Conservation (phyloP, 129 eudicot genomes). For the Logfia minima region DNA sequence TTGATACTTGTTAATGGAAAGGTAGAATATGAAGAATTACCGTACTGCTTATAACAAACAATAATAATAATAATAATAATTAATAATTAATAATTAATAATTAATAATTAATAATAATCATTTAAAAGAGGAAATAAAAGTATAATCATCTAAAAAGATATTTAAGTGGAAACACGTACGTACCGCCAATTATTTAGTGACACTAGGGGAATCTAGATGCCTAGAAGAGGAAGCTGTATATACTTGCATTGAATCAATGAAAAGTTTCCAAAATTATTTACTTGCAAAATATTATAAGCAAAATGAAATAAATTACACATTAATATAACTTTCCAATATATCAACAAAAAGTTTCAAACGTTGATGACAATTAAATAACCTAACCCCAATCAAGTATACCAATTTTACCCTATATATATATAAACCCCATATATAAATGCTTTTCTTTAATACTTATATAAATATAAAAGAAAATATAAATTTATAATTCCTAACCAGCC, state of each 20-base stretch:
- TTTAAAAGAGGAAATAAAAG: too few relatives aligned
- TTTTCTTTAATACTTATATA: constrained; percentile 24
- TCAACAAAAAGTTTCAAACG: constrained; percentile 16
- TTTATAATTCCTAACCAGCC: constrained; percentile 46
- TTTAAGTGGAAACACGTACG: not conserved
- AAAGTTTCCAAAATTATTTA: not conserved
- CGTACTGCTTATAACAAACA: too few relatives aligned
- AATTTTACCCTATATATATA: constrained; percentile 22
- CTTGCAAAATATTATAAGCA: not conserved
- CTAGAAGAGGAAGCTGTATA: constrained; percentile 26
- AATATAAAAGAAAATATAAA: constrained; percentile 15
- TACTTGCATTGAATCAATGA: constrained; percentile 15
- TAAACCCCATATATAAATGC: constrained; percentile 23
- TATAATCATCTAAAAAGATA: not conserved
- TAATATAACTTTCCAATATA: constrained; percentile 15
- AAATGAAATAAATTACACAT: constrained; percentile 14
- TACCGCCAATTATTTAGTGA: not conserved
- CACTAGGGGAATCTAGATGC: constrained; percentile 25
- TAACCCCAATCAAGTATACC: constrained; percentile 34
- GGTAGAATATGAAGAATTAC: too few relatives aligned
- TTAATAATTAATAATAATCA: too few relatives aligned
- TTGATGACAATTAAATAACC: constrained; percentile 14
- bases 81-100: too few relatives aligned
- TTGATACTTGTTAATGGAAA: too few relatives aligned
- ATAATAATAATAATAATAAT: too few relatives aligned